phyloP scores from a whole-genome alignment of 2,329 filamentous ascomycete genomes.

The Aspergillus clavatus region DNA sequence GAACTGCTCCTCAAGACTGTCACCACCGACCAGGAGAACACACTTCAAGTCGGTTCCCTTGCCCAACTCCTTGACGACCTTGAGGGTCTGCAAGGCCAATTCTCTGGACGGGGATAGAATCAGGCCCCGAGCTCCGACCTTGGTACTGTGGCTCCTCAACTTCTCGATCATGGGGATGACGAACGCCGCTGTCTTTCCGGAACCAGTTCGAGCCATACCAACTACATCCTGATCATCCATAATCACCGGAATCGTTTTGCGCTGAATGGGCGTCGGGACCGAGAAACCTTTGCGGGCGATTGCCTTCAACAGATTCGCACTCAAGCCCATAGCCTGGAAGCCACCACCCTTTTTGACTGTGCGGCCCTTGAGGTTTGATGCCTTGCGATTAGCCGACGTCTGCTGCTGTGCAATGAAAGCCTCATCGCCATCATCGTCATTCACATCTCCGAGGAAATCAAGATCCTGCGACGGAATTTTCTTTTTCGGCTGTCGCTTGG shows the following conservation, averaged over 20 bases:
- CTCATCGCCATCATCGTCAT: conserved; percentile 62
- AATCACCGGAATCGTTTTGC: conserved; percentile 90
- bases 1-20: conserved; percentile 94
- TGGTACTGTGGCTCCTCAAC: conserved; percentile 78
- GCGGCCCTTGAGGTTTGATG: conserved; percentile 73
- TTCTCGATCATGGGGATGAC: conserved; percentile 98
- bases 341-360: conserved; percentile 92
- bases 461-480: conserved; percentile 29
- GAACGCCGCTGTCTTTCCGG: conserved; percentile 96
- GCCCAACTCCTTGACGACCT: conserved; percentile 92
- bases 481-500: conserved; percentile 50
- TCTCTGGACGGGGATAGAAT: conserved; percentile 92
- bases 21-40: conserved; percentile 88
- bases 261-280: conserved; percentile 93
- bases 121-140: conserved; percentile 78
- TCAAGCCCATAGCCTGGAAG: conserved; percentile 92
- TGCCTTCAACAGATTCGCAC: conserved; percentile 76
- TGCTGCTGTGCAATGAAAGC: conserved; percentile 87
- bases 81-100: conserved; percentile 87
- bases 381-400: conserved; percentile 81
- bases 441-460: conserved; percentile 55
- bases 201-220: conserved; percentile 97
- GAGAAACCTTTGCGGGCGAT: conserved; percentile 93
- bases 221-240: conserved; percentile 92
- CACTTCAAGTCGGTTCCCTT: conserved; percentile 85